Percentiles rank a stretch among this genome's conserved stretches.
Evolutionary conservation across 2,329 filamentous ascomycete species (phyloP).

Genomic region (Periconia sp.): DNA sequence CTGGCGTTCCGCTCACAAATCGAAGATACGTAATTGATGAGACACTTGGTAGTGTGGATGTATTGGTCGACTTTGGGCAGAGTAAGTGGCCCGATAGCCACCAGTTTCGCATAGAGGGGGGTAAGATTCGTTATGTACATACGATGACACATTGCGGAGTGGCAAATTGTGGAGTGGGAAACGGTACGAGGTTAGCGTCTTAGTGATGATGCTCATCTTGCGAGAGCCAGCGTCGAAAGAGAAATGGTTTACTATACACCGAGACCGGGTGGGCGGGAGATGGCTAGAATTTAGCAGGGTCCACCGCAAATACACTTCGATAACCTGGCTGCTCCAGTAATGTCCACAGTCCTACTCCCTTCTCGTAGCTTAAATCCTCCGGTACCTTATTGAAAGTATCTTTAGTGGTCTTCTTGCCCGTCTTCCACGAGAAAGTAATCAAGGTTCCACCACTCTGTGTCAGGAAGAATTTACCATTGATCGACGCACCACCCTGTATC

Average conservation of each 20-base stretch:
- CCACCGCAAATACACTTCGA: constrained; percentile 13
- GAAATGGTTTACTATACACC: too few species aligned
- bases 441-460: constrained; percentile 15
- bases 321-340: constrained; percentile 14
- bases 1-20: constrained; percentile 25
- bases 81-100: constrained; percentile 33
- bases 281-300: constrained; percentile 12
- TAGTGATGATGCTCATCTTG: too few species aligned
- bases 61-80: constrained; percentile 30
- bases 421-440: constrained; percentile 14
- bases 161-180: constrained; percentile 24
- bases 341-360: constrained; percentile 17
- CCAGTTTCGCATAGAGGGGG: constrained; percentile 27
- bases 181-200: neutral
- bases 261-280: too few species aligned
- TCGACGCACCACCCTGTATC: constrained; percentile 14
- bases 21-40: constrained; percentile 35
- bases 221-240: too few species aligned
- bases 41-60: constrained; percentile 26
- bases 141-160: constrained; percentile 34
- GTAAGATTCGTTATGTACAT: constrained; percentile 34
- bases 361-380: constrained; percentile 19
- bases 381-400: constrained; percentile 10
- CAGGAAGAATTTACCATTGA: constrained; percentile 18
- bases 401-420: constrained; percentile 8